A percentile compares a stretch with the other conserved stretches of the same genome.
phyloP scores from a whole-genome alignment of 1,139 yeast species.

The Yamadazyma oceani region DNA sequence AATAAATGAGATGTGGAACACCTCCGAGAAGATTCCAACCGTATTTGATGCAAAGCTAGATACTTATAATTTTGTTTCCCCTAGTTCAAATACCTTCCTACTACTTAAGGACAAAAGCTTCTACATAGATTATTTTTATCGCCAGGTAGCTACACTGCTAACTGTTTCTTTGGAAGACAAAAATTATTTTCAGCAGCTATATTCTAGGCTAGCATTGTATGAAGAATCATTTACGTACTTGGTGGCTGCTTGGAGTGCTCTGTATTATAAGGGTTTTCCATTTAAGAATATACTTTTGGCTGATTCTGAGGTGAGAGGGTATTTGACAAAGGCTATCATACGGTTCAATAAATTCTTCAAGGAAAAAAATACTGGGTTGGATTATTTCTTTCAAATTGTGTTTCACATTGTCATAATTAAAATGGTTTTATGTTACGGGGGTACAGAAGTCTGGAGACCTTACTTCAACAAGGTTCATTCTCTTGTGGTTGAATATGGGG shows the following conservation, averaged over 20 bases:
- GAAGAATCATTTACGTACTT: slow-evolving; percentile 42
- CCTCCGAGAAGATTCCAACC: not conserved
- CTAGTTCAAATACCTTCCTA: not conserved
- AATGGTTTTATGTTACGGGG: slow-evolving; percentile 39
- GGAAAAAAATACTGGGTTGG: not conserved
- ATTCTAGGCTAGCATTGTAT: slow-evolving; percentile 35
- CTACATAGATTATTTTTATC: slow-evolving; percentile 19
- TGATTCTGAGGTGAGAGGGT: slow-evolving; percentile 8
- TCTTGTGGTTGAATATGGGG: slow-evolving; percentile 47
- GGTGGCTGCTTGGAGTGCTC: slow-evolving; percentile 45
- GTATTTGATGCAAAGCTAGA: not conserved
- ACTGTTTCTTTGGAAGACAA: slow-evolving; percentile 27
- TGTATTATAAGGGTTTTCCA: slow-evolving; percentile 18
- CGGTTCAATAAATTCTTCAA: slow-evolving; percentile 4
- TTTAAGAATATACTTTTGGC: not conserved
- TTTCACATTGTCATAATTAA: slow-evolving; percentile 26
- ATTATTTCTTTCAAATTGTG: slow-evolving; percentile 20
- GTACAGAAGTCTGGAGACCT: slow-evolving; percentile 35
- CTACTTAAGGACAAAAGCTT: slow-evolving; percentile 3
- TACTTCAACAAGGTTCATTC: slow-evolving; percentile 29
- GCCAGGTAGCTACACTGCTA: slow-evolving; percentile 20
- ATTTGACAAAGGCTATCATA: slow-evolving; percentile 6
- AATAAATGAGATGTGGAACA: not conserved
- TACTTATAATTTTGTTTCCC: not conserved
- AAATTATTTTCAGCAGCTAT: slow-evolving; percentile 45